Conservation (phyloP, 306 rosid species). For the Prunus salicina region DNA sequence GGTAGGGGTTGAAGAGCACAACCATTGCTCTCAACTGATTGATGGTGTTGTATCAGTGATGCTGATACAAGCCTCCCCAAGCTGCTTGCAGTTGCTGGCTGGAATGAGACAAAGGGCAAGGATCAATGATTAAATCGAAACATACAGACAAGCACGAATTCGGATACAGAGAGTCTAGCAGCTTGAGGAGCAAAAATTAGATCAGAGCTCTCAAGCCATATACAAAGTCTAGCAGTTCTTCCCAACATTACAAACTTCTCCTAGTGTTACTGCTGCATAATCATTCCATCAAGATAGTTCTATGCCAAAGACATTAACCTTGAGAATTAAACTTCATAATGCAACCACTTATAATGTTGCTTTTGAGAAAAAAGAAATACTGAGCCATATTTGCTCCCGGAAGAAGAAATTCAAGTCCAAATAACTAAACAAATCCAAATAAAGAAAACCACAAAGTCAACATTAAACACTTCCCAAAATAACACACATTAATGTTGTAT, state of each 20-base stretch:
- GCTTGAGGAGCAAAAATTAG: background rate
- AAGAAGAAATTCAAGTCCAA: background rate
- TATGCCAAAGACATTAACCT: background rate
- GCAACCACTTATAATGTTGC: background rate
- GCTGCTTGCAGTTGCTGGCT: conserved; percentile 43
- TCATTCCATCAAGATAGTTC: background rate
- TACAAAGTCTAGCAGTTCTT: background rate
- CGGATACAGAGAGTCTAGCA: background rate
- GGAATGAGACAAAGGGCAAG: conserved; percentile 30
- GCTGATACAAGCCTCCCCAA: conserved; percentile 31
- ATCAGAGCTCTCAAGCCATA: background rate
- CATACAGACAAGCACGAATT: background rate
- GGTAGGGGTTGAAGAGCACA: conserved; percentile 37
- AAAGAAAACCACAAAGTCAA: background rate
- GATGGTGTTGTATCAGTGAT: conserved; percentile 31
- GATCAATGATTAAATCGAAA: conserved; percentile 1
- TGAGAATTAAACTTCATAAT: background rate
- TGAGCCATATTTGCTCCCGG: background rate
- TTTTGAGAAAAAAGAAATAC: background rate
- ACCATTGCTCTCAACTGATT: conserved; percentile 34
- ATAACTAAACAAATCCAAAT: background rate
- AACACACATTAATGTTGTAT: no score
- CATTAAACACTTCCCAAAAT: background rate
- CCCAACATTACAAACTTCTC: background rate
- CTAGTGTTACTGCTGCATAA: background rate